Evolutionary conservation across 2,329 filamentous ascomycete species (phyloP).

Genomic region (Claviceps purpurea): DNA sequence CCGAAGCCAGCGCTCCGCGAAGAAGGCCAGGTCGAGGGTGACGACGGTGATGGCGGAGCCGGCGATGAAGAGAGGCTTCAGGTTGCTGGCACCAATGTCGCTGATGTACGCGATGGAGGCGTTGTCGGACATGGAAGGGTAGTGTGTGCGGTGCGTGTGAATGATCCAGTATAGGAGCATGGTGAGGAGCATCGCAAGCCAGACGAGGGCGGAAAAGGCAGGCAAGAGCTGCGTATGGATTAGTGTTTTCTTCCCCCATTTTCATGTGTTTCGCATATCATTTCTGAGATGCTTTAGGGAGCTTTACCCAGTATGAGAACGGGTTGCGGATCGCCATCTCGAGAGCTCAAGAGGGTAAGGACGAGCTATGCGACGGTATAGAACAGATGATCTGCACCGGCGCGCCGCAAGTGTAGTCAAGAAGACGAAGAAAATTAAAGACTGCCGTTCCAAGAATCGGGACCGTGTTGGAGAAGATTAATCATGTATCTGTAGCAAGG

Average conservation of each 20-base stretch:
- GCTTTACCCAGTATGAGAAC: slow-evolving; percentile 27
- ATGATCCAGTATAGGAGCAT: slow-evolving; percentile 59
- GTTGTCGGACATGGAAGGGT: slow-evolving; percentile 42
- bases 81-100: slow-evolving; percentile 44
- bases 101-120: slow-evolving; percentile 62
- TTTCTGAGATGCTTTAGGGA: not conserved
- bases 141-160: slow-evolving; percentile 38
- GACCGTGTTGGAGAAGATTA: no score
- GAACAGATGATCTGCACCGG: not conserved
- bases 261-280: not conserved
- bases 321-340: slow-evolving; percentile 19
- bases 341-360: not conserved
- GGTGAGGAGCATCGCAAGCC: slow-evolving; percentile 54
- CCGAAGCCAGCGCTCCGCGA: slow-evolving; percentile 72
- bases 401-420: not conserved
- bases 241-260: not conserved
- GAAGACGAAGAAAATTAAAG: not conserved
- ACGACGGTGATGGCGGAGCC: slow-evolving; percentile 60
- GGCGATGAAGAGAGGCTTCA: slow-evolving; percentile 69
- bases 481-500: no score
- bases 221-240: slow-evolving; percentile 42
- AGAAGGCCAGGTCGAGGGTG: slow-evolving; percentile 68
- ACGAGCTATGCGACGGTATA: not conserved
- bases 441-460: no score
- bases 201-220: slow-evolving; percentile 50